phyloP scores from a whole-genome alignment of 1,284 basidiomycete species.

The Quambalaria eucalypti region DNA sequence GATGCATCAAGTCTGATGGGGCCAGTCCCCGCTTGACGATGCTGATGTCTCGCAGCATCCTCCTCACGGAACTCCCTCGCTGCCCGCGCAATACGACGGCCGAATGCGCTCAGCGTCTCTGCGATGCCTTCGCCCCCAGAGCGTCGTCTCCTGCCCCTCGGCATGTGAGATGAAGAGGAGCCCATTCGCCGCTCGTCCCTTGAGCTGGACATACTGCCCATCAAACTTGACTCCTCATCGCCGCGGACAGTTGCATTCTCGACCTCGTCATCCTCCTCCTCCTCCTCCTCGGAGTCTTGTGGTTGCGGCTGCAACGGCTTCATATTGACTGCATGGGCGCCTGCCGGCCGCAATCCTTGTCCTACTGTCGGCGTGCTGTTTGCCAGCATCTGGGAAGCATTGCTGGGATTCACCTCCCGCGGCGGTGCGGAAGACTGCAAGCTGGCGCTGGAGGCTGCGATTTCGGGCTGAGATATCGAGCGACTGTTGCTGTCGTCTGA shows the following conservation, averaged over 20 bases:
- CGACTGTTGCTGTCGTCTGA: neutral
- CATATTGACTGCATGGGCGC: neutral
- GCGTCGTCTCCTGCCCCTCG: neutral
- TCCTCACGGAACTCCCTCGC: neutral
- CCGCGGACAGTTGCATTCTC: too few relatives aligned
- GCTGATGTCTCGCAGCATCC: neutral
- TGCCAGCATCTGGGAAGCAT: neutral
- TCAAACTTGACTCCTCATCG: too few relatives aligned
- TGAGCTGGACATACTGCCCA: too few relatives aligned
- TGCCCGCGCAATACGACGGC: neutral
- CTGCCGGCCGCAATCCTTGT: neutral
- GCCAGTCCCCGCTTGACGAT: neutral
- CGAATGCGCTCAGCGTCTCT: neutral
- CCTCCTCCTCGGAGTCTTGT: neutral
- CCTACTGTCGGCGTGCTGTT: neutral
- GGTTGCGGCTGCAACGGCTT: neutral
- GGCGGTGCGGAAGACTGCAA: neutral
- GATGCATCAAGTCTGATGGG: neutral
- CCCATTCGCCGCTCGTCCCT: neutral
- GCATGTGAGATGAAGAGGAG: neutral
- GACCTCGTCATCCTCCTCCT: neutral
- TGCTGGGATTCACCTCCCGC: neutral
- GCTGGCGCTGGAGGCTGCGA: neutral
- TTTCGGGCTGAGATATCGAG: neutral
- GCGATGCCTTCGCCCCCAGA: conserved; percentile 1